Percentiles rank a stretch among this genome's conserved stretches.
Conservation (phyloP, 2,329 filamentous ascomycete species). For the Fusarium succisae region DNA sequence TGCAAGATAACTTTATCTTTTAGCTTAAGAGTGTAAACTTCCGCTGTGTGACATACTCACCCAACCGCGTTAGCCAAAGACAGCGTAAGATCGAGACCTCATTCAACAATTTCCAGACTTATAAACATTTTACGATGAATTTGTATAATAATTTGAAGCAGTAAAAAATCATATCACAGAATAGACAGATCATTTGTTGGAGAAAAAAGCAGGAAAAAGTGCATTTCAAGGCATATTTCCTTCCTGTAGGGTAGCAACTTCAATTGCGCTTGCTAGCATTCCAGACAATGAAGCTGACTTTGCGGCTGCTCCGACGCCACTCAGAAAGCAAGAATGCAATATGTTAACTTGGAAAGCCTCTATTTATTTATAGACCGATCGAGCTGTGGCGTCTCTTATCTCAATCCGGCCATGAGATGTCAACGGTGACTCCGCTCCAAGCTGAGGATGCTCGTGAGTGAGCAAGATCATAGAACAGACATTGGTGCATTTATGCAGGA, state of each 20-base stretch:
- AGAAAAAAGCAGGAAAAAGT: rapidly evolving
- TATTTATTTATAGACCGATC: not conserved
- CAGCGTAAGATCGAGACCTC: rapidly evolving
- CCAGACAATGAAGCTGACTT: not conserved
- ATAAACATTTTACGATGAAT: rapidly evolving
- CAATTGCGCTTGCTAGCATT: not conserved
- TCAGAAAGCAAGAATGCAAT: not conserved
- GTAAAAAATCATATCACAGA: rapidly evolving
- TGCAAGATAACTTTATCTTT: not conserved
- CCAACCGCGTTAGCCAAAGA: rapidly evolving
- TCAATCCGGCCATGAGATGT: not conserved
- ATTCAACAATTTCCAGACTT: rapidly evolving
- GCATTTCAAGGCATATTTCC: rapidly evolving
- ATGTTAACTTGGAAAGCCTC: rapidly evolving
- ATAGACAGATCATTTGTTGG: rapidly evolving
- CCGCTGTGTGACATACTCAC: not conserved
- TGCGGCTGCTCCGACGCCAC: not conserved
- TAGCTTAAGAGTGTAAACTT: not conserved
- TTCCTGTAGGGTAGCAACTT: not conserved
- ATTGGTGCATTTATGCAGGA: rapidly evolving
- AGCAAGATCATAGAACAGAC: rapidly evolving
- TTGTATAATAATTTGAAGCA: rapidly evolving
- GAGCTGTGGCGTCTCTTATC: not conserved
- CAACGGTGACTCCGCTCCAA: rapidly evolving
- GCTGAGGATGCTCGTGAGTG: rapidly evolving